phyloP scores from a whole-genome alignment of 352 stramenopile species.

The Phytophthora cajani region DNA sequence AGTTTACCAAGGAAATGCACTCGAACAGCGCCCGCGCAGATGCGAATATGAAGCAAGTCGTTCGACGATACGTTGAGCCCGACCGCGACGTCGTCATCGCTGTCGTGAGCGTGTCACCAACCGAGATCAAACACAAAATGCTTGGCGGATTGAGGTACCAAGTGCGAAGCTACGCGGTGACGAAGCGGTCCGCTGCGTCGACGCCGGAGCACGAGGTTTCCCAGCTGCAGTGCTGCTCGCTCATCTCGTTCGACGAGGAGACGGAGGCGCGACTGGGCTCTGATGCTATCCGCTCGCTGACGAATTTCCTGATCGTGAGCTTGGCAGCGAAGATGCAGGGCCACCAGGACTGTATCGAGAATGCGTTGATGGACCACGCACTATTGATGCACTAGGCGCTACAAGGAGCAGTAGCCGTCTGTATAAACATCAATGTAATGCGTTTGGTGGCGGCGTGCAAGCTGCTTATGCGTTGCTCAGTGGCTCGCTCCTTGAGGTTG shows the following conservation, averaged over 20 bases:
- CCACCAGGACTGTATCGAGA: slow-evolving; percentile 34
- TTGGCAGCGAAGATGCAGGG: slow-evolving; percentile 34
- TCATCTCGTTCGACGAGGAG: slow-evolving; percentile 32
- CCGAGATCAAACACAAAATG: slow-evolving; percentile 38
- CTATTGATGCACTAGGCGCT: slow-evolving; percentile 14
- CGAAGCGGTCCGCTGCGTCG: slow-evolving; percentile 25
- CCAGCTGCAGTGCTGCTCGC: slow-evolving; percentile 31
- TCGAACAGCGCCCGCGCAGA: slow-evolving; percentile 33
- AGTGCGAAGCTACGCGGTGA: slow-evolving; percentile 30
- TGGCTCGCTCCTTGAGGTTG: slow-evolving; percentile 7
- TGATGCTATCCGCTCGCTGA: slow-evolving; percentile 24
- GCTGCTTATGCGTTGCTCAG: slow-evolving; percentile 8
- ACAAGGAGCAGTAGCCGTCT: not conserved
- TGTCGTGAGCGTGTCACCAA: slow-evolving; percentile 32
- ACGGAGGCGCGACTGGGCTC: slow-evolving; percentile 14
- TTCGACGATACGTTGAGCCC: slow-evolving; percentile 38
- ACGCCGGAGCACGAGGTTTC: slow-evolving; percentile 29
- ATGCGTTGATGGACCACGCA: slow-evolving; percentile 36
- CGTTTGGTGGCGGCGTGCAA: not conserved
- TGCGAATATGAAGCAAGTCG: slow-evolving; percentile 35
- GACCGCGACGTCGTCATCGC: slow-evolving; percentile 43
- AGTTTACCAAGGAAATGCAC: slow-evolving; percentile 37
- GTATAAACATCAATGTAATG: no score
- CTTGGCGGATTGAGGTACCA: slow-evolving; percentile 26
- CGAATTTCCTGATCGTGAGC: slow-evolving; percentile 29